phyloP scores from a whole-genome alignment of 306 rosid species.

The Prunus mongolica region DNA sequence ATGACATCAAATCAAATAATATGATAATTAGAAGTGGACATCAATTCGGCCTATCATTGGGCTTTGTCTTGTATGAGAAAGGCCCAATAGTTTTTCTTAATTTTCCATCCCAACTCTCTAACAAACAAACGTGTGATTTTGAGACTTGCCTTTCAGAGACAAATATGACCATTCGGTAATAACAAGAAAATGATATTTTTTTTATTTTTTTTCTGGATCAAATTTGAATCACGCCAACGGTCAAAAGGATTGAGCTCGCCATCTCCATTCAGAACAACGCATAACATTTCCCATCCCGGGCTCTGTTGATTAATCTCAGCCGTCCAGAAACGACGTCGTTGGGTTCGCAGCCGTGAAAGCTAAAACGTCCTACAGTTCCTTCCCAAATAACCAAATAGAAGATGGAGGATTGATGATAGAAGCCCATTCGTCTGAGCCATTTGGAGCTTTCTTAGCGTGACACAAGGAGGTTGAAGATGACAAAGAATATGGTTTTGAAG shows the following conservation, averaged over 20 bases:
- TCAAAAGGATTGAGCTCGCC: not conserved
- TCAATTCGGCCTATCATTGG: no score
- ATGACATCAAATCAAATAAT: no score
- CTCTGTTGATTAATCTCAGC: not conserved
- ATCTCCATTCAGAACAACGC: not conserved
- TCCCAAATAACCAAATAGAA: not conserved
- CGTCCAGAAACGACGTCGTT: not conserved
- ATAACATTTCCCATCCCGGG: not conserved
- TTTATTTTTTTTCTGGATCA: not conserved
- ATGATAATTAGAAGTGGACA: no score
- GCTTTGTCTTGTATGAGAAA: no score
- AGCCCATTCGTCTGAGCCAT: not conserved
- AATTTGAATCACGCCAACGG: not conserved
- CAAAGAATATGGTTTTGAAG: constrained; percentile 15
- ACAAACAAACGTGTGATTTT: no score
- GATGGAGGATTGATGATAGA: not conserved
- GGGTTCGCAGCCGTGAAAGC: not conserved
- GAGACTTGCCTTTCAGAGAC: not conserved
- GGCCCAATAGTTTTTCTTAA: no score
- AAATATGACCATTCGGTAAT: not conserved
- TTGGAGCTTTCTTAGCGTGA: not conserved
- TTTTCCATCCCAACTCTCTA: no score
- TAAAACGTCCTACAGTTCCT: not conserved
- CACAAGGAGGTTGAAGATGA: constrained; percentile 14
- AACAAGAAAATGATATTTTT: not conserved